Evolutionary conservation across 2,329 filamentous ascomycete genomes (phyloP).

Genomic region (Aureobasidium sp.): DNA sequence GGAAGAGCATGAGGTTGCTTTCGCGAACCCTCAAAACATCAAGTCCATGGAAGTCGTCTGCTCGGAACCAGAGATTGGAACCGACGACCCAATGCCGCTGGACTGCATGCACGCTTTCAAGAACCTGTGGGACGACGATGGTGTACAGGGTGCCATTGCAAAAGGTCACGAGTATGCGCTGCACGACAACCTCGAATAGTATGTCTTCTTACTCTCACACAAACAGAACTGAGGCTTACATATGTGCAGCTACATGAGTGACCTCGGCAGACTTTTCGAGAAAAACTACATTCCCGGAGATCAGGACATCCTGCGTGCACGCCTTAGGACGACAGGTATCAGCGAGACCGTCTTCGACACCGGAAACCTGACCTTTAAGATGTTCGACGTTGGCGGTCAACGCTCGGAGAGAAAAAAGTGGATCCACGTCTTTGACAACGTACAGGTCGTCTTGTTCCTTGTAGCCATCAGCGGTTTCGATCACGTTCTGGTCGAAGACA

Average conservation of each 20-base stretch:
- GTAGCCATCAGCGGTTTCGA: conserved; percentile 97
- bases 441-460: conserved; percentile 91
- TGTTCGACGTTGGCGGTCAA: conserved; percentile 96
- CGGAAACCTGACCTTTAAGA: conserved; percentile 86
- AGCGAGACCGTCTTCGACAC: conserved; percentile 96
- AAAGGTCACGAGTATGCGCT: conserved; percentile 96
- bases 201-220: conserved; percentile 30
- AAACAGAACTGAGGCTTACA: conserved; percentile 18
- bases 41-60: conserved; percentile 70
- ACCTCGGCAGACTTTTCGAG: conserved; percentile 54
- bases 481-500: conserved; percentile 89
- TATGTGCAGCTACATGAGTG: conserved; percentile 64
- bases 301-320: conserved; percentile 87
- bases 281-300: conserved; percentile 85
- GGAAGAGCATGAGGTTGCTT: conserved; percentile 72
- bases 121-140: conserved; percentile 71
- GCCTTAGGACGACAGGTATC: conserved; percentile 97
- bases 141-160: conserved; percentile 77
- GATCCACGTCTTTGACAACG: conserved; percentile 98
- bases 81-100: conserved; percentile 69
- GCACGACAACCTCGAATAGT: conserved; percentile 94
- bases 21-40: conserved; percentile 70
- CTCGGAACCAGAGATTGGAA: conserved; percentile 71
- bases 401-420: conserved; percentile 97
- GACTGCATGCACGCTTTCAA: conserved; percentile 77